phyloP scores from a whole-genome alignment of 169 alveolate species.

The Eimeria praecox region DNA sequence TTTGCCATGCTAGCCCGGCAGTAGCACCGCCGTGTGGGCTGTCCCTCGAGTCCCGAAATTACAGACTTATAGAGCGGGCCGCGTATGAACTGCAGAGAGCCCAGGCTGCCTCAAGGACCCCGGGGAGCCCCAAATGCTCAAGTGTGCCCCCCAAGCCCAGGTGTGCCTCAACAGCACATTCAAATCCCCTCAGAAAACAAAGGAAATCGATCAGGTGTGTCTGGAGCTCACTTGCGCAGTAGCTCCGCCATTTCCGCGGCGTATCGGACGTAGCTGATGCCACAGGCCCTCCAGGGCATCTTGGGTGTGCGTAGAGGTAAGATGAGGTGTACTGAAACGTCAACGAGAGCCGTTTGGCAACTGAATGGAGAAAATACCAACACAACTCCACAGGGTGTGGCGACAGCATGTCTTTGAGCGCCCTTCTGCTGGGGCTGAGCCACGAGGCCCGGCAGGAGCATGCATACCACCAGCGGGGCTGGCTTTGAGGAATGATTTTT shows the following conservation, averaged over 20 bases:
- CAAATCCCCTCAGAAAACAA: background rate
- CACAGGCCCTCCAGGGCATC: constrained; percentile 72
- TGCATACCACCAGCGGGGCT: constrained; percentile 35
- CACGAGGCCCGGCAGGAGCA: constrained; percentile 9
- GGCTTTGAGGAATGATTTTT: constrained; percentile 5
- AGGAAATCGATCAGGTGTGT: background rate
- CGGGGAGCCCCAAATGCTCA: background rate
- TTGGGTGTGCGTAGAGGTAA: background rate
- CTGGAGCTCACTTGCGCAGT: constrained; percentile 61
- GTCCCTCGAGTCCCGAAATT: background rate
- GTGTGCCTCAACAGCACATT: background rate
- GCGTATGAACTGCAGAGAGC: background rate
- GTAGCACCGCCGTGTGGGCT: background rate
- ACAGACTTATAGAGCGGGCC: background rate
- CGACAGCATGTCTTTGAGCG: background rate
- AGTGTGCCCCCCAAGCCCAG: background rate
- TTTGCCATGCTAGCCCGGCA: background rate
- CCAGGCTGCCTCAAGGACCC: background rate
- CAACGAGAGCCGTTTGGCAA: background rate
- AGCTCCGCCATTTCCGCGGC: constrained; percentile 80
- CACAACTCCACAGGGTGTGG: background rate
- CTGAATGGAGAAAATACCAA: background rate
- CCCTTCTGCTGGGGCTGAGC: constrained; percentile 2
- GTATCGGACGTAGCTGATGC: constrained; percentile 71
- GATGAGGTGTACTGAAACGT: background rate